Evolutionary conservation across 2,329 filamentous ascomycete genomes (phyloP).

Genomic region (Nectriaceae sp.): DNA sequence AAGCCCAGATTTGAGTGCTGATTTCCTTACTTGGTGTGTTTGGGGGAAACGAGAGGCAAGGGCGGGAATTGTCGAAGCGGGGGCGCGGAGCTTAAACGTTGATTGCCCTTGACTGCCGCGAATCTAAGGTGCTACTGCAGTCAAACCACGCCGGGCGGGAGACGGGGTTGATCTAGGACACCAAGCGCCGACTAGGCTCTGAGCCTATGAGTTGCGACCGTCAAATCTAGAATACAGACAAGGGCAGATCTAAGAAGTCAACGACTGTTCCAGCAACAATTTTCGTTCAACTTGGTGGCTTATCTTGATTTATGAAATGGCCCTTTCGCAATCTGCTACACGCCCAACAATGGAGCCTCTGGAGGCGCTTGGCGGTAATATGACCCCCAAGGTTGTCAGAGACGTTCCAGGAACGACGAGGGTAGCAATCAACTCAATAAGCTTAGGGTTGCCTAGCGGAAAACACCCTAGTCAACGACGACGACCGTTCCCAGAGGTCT

Average conservation of each 20-base stretch:
- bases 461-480: conserved; percentile 11
- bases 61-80: conserved; percentile 19
- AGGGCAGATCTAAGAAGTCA: no score
- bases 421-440: neutral
- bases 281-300: neutral
- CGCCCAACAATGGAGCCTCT: neutral
- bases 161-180: conserved; percentile 7
- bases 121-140: conserved; percentile 18
- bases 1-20: conserved; percentile 15
- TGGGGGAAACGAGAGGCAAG: conserved; percentile 18
- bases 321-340: neutral
- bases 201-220: neutral
- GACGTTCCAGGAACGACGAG: neutral
- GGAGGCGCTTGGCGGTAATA: conserved; percentile 1
- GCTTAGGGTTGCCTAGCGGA: conserved; percentile 11
- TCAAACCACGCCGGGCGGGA: conserved; percentile 12
- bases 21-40: conserved; percentile 26
- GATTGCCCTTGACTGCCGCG: conserved; percentile 23
- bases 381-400: neutral
- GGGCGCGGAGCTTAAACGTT: conserved; percentile 21
- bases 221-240: no score
- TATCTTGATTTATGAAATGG: neutral
- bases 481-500: conserved; percentile 18
- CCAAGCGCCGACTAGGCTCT: conserved; percentile 4
- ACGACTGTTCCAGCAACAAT: neutral